A percentile compares a stretch with the other conserved stretches of the same genome.
Evolutionary conservation across 495 filamentous ascomycete genomes (phyloP).

Genomic region (Oleoguttula mirabilis): DNA sequence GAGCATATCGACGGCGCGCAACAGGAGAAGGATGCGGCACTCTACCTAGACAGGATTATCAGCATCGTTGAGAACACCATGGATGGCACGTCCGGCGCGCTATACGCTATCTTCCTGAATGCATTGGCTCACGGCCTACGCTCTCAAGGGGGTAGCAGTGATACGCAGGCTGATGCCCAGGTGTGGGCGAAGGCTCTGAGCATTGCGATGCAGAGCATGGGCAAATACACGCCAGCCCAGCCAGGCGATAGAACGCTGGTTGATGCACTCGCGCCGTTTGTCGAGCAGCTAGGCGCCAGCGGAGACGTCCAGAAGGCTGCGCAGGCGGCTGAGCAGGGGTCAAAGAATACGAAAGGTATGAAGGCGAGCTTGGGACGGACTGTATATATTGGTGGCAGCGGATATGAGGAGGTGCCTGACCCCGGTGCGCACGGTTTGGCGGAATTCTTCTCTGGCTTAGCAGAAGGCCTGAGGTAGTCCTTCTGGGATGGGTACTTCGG

Average conservation of each 20-base stretch:
- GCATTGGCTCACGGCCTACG: constrained; percentile 68
- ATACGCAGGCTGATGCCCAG: constrained; percentile 34
- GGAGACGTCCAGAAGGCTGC: constrained; percentile 58
- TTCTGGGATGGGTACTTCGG: too few relatives aligned
- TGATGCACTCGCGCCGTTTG: constrained; percentile 82
- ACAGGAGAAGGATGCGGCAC: constrained; percentile 54
- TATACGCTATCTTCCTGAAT: constrained; percentile 95
- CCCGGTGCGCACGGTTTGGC: constrained; percentile 80
- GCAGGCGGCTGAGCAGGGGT: constrained; percentile 59
- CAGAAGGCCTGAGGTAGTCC: constrained; percentile 39
- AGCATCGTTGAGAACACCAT: constrained; percentile 75
- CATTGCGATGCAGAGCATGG: constrained; percentile 56
- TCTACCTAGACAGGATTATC: constrained; percentile 64
- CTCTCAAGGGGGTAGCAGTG: constrained; percentile 38
- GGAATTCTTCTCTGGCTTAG: constrained; percentile 68
- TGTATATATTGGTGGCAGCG: constrained; percentile 84
- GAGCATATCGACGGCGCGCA: constrained; percentile 41
- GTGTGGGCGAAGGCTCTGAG: constrained; percentile 67
- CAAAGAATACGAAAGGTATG: constrained; percentile 83
- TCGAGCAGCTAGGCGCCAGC: constrained; percentile 51
- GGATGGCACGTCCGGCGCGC: constrained; percentile 91
- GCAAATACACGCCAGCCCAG: constrained; percentile 78
- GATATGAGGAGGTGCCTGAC: constrained; percentile 72
- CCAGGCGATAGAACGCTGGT: constrained; percentile 83
- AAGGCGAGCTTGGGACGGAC: constrained; percentile 73